Conservation (phyloP, 768 basidiomycete genomes). For the Sporobolomyces roseus region DNA sequence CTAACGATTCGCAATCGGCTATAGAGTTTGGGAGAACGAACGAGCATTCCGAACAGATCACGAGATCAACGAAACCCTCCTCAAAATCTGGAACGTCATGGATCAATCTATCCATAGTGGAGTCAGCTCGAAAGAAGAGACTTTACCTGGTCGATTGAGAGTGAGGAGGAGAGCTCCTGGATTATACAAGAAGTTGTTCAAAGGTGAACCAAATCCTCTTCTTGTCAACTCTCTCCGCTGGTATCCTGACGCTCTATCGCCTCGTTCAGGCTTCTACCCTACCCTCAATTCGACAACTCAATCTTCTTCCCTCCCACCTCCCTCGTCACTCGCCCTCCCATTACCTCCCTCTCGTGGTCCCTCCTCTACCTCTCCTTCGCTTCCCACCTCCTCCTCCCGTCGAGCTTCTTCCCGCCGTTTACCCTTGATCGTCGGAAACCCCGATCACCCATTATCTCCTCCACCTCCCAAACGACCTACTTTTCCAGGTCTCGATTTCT, state of each 20-base stretch:
- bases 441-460: constrained; percentile 36
- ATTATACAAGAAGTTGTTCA: constrained; percentile 84
- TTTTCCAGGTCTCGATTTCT: constrained; percentile 88
- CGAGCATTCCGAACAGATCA: constrained; percentile 28
- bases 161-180: constrained; percentile 79
- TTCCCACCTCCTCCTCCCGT: not conserved
- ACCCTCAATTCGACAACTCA: constrained; percentile 9
- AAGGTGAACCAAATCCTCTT: constrained; percentile 31
- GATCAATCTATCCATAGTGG: constrained; percentile 82
- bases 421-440: constrained; percentile 27
- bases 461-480: constrained; percentile 59
- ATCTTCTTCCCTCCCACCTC: not conserved
- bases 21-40: constrained; percentile 82
- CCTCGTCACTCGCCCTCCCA: not conserved
- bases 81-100: constrained; percentile 59
- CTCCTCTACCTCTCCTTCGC: not conserved
- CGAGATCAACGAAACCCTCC: constrained; percentile 33
- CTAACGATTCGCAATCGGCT: too few species aligned
- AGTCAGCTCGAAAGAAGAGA: constrained; percentile 66
- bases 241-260: not conserved
- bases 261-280: constrained; percentile 34
- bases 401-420: not conserved
- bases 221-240: too few species aligned
- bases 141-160: constrained; percentile 78
- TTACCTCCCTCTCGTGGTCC: not conserved